phyloP scores from a whole-genome alignment of 352 stramenopile genomes.

The Phytophthora litchii region DNA sequence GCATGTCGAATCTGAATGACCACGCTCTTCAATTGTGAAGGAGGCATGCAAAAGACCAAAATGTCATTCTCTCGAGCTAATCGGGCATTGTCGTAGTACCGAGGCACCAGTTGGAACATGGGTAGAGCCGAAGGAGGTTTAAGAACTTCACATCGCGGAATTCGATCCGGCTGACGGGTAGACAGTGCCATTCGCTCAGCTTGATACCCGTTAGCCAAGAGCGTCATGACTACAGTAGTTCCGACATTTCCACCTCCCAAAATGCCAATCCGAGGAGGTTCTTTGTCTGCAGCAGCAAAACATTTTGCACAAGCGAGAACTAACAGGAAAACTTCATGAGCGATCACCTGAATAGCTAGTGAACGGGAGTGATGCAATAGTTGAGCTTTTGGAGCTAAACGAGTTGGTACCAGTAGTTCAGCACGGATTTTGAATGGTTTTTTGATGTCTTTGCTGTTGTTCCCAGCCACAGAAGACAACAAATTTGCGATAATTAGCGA shows the following conservation, averaged over 20 bases:
- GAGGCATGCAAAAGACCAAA: slow-evolving; percentile 66
- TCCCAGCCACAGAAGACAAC: not conserved
- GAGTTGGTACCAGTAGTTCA: slow-evolving; percentile 43
- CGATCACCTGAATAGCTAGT: slow-evolving; percentile 41
- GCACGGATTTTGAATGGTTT: slow-evolving; percentile 48
- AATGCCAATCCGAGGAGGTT: slow-evolving; percentile 49
- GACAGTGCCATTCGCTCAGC: slow-evolving; percentile 46
- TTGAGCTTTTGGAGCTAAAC: slow-evolving; percentile 43
- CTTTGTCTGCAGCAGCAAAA: slow-evolving; percentile 16
- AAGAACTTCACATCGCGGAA: slow-evolving; percentile 46
- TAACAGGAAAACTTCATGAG: slow-evolving; percentile 49
- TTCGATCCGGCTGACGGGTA: slow-evolving; percentile 61
- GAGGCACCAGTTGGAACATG: slow-evolving; percentile 45
- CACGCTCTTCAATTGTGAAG: slow-evolving; percentile 73
- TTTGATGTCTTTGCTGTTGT: slow-evolving; percentile 18
- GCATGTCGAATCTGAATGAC: slow-evolving; percentile 70
- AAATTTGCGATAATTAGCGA: not conserved
- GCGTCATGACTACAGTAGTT: slow-evolving; percentile 48
- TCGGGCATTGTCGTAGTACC: slow-evolving; percentile 68
- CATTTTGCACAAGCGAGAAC: slow-evolving; percentile 39
- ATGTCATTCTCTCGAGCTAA: slow-evolving; percentile 59
- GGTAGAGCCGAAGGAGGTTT: slow-evolving; percentile 22
- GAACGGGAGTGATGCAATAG: slow-evolving; percentile 37
- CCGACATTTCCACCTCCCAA: slow-evolving; percentile 62
- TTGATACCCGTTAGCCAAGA: slow-evolving; percentile 52